Evolutionary conservation across 768 basidiomycete genomes (phyloP), one percentile per base, ranked within the genome.

Genomic region (Pisolithus microcarpus): DNA sequence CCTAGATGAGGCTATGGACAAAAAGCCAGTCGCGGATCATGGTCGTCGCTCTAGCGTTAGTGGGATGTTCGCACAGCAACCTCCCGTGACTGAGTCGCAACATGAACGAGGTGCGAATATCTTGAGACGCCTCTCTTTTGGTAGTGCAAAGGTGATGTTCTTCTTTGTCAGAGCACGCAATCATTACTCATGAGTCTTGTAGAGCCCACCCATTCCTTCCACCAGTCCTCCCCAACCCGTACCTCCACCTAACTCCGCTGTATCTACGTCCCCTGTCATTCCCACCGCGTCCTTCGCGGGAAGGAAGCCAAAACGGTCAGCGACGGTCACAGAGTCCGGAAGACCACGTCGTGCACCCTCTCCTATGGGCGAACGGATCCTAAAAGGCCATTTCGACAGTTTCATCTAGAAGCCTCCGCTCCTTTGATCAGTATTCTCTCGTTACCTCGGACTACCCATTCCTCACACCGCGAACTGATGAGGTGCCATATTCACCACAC

Each of bases 321-420:
- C 83, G 4, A 85, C 84, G 18, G 63, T 84, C 49, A 53, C 46
- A 5, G 76, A 75, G 39, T 62, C 65, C 44, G 70, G 74, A 13
- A 76, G 75, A 46, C 75, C 75, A 9, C 81, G 78, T 50, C 73
- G 81, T 54, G 87, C 85, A 3, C 89, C 88, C 18, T 89, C 87
- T 37, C 89, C 89, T 6, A 91, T 91, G 90, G 91, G 89, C 56
- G 90, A 92, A 69, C 76, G 90, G 52, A 91, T 92, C 53, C 77
- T 92, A 58, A 92, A 88, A 73, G 90, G 90, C 8, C 90, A 92
- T 60, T 92, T 91, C 58, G 90, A 92, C 62, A 85, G 90, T 45
- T 92, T 92, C 75, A 87, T 88, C 62, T 90, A 69, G 77, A 37
- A 11, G 48, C 38, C 47, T 51, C 45, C 49, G 9, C 26, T 42